Evolutionary conservation across 148 eudicot genomes (phyloP).

Genomic region (Pharnaceum exiguum): DNA sequence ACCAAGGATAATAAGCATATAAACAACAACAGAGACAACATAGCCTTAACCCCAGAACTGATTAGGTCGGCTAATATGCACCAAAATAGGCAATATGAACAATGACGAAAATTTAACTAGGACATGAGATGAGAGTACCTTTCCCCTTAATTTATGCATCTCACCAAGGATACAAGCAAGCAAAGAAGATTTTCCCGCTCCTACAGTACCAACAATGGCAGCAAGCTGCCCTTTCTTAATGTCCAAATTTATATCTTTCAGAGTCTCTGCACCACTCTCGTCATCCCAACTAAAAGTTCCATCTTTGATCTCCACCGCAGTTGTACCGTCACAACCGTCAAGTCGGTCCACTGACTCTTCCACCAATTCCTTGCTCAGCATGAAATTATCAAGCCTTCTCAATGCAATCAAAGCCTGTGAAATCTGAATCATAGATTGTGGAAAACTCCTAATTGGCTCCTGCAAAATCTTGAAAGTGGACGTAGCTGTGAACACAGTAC

Average conservation of each 20-base stretch:
- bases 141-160: no score
- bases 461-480: constrained; percentile 91
- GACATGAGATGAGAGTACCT: no score
- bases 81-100: no score
- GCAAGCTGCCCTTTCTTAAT: constrained; percentile 35
- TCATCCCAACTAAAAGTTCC: constrained; percentile 57
- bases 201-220: constrained; percentile 69
- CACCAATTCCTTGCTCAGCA: constrained; percentile 70
- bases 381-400: constrained; percentile 70
- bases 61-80: no score
- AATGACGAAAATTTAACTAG: no score
- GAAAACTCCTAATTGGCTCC: constrained; percentile 85
- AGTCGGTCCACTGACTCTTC: constrained; percentile 57
- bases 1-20: no score
- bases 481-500: constrained; percentile 78
- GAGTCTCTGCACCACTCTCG: constrained; percentile 24
- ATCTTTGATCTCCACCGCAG: constrained; percentile 67
- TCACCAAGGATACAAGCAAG: no score
- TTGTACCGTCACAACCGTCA: constrained; percentile 50
- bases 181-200: constrained; percentile 71
- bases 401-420: constrained; percentile 91
- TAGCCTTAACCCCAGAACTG: no score
- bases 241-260: constrained; percentile 33
- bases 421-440: constrained; percentile 84
- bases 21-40: no score